These are phyloP conservation scores for Leccinum incarnatum DNA, from an alignment of 768 basidiomycete genomes.

Conservation along the genomic window DNA sequence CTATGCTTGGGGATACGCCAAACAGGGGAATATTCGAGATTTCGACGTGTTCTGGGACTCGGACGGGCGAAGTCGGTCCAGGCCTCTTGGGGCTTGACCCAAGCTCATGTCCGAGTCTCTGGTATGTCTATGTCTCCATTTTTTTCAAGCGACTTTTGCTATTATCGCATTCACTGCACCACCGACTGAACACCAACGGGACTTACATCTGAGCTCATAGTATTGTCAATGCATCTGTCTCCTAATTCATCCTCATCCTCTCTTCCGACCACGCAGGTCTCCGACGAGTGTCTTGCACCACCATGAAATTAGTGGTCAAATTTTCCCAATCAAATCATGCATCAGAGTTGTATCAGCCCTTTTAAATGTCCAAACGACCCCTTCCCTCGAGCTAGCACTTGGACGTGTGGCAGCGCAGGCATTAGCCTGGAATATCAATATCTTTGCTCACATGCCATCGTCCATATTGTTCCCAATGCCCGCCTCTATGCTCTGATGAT, in stretches of 20 bases:
- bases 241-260: conserved; percentile 19
- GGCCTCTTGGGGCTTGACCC: too few relatives aligned
- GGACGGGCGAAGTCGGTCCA: too few relatives aligned
- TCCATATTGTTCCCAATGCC: conserved; percentile 76
- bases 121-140: conserved; percentile 33
- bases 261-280: conserved; percentile 34
- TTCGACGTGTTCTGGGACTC: conserved; percentile 38
- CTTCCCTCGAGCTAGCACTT: conserved; percentile 21
- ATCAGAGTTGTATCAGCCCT: conserved; percentile 57
- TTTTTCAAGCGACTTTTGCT: neutral
- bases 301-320: conserved; percentile 61
- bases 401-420: conserved; percentile 52
- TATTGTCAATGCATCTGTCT: conserved; percentile 30
- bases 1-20: conserved; percentile 50
- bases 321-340: conserved; percentile 75
- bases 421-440: conserved; percentile 75
- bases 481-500: conserved; percentile 85
- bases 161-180: conserved; percentile 20
- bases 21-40: conserved; percentile 41
- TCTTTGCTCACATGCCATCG: conserved; percentile 93
- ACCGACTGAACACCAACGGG: conserved; percentile 57
- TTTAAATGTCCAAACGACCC: conserved; percentile 41
- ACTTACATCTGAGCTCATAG: conserved; percentile 65
- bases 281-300: conserved; percentile 62
- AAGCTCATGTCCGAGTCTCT: conserved; percentile 30